These are phyloP conservation scores for Entomortierella lignicola DNA, from an alignment of 192 early-diverging fungal genomes.

Conservation along the genomic window DNA sequence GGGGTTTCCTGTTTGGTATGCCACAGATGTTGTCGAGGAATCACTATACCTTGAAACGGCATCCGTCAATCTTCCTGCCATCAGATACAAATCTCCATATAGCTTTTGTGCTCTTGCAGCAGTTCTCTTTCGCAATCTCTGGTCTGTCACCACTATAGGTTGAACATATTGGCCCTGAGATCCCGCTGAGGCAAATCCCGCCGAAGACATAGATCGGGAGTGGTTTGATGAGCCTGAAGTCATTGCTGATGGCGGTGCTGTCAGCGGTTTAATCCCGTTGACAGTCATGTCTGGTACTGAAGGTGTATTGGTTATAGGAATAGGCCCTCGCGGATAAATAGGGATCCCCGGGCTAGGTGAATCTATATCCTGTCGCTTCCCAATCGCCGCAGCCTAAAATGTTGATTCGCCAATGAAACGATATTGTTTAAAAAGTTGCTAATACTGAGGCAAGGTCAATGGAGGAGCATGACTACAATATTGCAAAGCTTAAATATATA, in stretches of 20 bases:
- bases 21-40: too few relatives aligned
- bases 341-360: conserved; percentile 50
- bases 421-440: background rate
- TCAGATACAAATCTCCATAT: conserved; percentile 77
- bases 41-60: conserved; percentile 70
- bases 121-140: conserved; percentile 68
- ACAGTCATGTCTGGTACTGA: conserved; percentile 46
- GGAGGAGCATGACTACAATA: background rate
- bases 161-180: conserved; percentile 33
- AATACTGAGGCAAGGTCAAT: too few relatives aligned
- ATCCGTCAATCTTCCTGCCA: conserved; percentile 77
- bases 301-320: background rate
- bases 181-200: conserved; percentile 31
- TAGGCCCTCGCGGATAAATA: conserved; percentile 26
- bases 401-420: background rate
- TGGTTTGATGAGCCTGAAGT: conserved; percentile 54
- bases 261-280: conserved; percentile 45
- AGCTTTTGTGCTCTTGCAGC: conserved; percentile 79
- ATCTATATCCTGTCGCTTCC: conserved; percentile 68
- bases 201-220: conserved; percentile 47
- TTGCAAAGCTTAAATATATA: background rate
- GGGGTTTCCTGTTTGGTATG: background rate
- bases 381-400: conserved; percentile 63
- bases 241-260: conserved; percentile 59
- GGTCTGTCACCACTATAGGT: conserved; percentile 48